phyloP scores from a whole-genome alignment of 140 eudicot genomes.

The Stevia rebaudiana region DNA sequence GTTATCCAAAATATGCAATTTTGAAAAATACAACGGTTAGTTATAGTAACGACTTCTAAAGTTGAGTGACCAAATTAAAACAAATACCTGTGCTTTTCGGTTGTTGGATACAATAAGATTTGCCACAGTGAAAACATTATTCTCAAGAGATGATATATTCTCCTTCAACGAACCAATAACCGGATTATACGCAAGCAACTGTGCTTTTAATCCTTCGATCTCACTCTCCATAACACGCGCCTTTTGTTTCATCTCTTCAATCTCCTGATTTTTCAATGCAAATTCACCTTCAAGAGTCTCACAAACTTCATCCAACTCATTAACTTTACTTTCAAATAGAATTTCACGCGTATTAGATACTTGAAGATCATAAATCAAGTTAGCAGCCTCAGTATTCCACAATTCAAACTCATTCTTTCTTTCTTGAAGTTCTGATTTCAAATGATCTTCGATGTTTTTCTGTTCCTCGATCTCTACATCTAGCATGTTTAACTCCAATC shows the following conservation, averaged over 20 bases:
- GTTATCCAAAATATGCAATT: too few relatives aligned
- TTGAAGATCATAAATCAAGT: conserved; percentile 82
- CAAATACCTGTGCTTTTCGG: conserved; percentile 32
- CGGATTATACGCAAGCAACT: conserved; percentile 54
- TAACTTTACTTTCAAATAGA: conserved; percentile 59
- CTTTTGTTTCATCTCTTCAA: conserved; percentile 56
- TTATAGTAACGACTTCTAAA: not conserved
- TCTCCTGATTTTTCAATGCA: conserved; percentile 48
- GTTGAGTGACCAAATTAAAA: not conserved
- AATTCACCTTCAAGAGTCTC: conserved; percentile 51
- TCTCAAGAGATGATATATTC: conserved; percentile 59
- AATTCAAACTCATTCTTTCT: conserved; percentile 62
- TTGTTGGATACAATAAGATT: conserved; percentile 29
- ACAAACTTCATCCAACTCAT: conserved; percentile 59
- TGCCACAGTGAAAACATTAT: conserved; percentile 32
- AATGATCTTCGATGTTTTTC: conserved; percentile 39
- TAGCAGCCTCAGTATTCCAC: conserved; percentile 85
- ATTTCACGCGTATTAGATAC: conserved; percentile 62
- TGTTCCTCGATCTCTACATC: conserved; percentile 51
- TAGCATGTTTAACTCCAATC: conserved; percentile 41
- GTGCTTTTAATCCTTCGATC: conserved; percentile 48
- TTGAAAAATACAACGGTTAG: not conserved
- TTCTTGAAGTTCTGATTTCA: conserved; percentile 57
- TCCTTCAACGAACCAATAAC: conserved; percentile 51
- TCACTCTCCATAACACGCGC: conserved; percentile 49